Evolutionary conservation across 805 yeast genomes (phyloP).

Genomic region (Zygotorulaspora chibaensis): DNA sequence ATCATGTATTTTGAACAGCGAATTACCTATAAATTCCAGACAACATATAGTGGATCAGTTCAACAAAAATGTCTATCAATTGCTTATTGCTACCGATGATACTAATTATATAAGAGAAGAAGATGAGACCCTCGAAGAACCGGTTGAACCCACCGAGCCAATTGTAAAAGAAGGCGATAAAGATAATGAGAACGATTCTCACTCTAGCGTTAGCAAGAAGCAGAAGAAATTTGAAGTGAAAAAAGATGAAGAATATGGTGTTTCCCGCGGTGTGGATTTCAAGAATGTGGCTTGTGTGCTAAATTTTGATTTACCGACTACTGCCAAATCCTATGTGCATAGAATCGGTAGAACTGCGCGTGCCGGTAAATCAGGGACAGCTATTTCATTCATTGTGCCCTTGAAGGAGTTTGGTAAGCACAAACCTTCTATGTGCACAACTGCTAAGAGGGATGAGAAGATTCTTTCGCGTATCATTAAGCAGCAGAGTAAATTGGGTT

Average conservation of each 20-base stretch:
- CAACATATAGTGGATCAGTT: slow-evolving; percentile 93
- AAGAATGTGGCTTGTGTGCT: slow-evolving; percentile 93
- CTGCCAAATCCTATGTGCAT: slow-evolving; percentile 86
- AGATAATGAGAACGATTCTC: slow-evolving; percentile 17
- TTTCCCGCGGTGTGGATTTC: slow-evolving; percentile 95
- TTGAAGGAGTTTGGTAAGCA: slow-evolving; percentile 83
- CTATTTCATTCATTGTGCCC: slow-evolving; percentile 87
- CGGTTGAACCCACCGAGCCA: slow-evolving; percentile 12
- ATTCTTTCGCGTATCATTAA: slow-evolving; percentile 69
- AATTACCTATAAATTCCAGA: slow-evolving; percentile 87
- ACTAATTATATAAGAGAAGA: slow-evolving; percentile 54
- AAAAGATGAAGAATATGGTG: slow-evolving; percentile 80
- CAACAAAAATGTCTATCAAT: slow-evolving; percentile 80
- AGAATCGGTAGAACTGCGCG: slow-evolving; percentile 97
- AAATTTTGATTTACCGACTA: slow-evolving; percentile 88
- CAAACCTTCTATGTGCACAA: slow-evolving; percentile 64
- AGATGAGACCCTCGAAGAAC: slow-evolving; percentile 34
- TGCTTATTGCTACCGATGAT: slow-evolving; percentile 94
- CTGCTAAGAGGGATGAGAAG: slow-evolving; percentile 82
- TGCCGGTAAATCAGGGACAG: slow-evolving; percentile 93
- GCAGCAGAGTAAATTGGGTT: slow-evolving; percentile 70
- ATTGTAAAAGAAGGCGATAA: slow-evolving; percentile 4
- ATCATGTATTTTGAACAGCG: slow-evolving; percentile 84
- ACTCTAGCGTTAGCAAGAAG: slow-evolving; percentile 24
- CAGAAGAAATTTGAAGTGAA: slow-evolving; percentile 31